A percentile compares a stretch with the other conserved stretches of the same genome.
These are phyloP conservation scores for Trichophaea hybrida DNA, from an alignment of 2,329 filamentous ascomycete species.

Conservation along the genomic window DNA sequence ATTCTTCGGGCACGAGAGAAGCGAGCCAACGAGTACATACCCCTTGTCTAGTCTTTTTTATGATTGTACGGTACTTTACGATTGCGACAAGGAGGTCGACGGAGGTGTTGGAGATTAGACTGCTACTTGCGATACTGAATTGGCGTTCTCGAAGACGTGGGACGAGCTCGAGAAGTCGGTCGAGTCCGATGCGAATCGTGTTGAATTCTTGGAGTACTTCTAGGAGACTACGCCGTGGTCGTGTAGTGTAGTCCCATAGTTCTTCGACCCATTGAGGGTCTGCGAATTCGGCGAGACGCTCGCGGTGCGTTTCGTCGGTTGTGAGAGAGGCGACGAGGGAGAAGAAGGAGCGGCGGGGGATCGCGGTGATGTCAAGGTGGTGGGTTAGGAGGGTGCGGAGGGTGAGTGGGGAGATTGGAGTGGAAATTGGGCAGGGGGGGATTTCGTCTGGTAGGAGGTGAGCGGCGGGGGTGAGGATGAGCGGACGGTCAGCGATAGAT, in stretches of 20 bases:
- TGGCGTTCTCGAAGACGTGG: conserved; percentile 75
- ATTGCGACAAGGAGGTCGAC: conserved; percentile 71
- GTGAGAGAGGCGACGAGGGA: conserved; percentile 63
- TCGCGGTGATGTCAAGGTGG: conserved; percentile 76
- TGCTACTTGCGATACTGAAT: conserved; percentile 77
- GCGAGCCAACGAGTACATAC: conserved; percentile 81
- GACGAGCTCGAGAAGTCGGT: conserved; percentile 56
- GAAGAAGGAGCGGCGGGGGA: conserved; percentile 80
- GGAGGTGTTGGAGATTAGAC: conserved; percentile 19
- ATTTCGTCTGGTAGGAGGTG: conserved; percentile 29
- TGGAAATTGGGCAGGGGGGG: conserved; percentile 32
- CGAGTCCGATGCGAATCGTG: conserved; percentile 64
- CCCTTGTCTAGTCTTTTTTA: conserved; percentile 68
- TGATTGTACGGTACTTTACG: conserved; percentile 79
- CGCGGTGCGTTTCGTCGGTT: conserved; percentile 54
- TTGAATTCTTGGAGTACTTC: conserved; percentile 87
- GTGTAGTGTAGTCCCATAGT: conserved; percentile 87
- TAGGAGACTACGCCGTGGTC: conserved; percentile 75
- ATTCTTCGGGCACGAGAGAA: conserved; percentile 43
- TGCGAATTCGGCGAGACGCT: conserved; percentile 71
- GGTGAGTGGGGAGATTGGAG: conserved; percentile 37
- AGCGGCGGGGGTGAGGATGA: conserved; percentile 38
- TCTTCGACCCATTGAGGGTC: conserved; percentile 71
- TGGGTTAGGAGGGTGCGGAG: conserved; percentile 63
- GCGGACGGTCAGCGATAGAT: conserved; percentile 51